Percentiles rank a stretch among this genome's conserved stretches.
Evolutionary conservation across 306 rosid genomes (phyloP).

Genomic region (Cercis canadensis): DNA sequence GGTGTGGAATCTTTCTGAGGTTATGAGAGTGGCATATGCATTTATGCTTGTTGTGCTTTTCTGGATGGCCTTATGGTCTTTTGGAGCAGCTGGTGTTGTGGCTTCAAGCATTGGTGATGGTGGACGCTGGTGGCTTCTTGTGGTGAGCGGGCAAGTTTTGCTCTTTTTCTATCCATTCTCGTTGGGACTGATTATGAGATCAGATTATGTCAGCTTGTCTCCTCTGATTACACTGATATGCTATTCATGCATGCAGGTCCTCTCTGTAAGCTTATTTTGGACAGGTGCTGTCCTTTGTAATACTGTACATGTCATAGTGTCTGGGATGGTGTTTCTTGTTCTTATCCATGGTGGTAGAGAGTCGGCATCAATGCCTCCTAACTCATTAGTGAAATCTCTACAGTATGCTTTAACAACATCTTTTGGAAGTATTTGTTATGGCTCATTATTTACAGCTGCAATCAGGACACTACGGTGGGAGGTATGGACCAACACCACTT

Average conservation of each 20-base stretch:
- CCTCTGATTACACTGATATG: conserved; percentile 38
- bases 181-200: conserved; percentile 32
- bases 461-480: conserved; percentile 94
- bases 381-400: conserved; percentile 67
- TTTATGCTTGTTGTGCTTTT: conserved; percentile 85
- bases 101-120: conserved; percentile 92
- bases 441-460: conserved; percentile 96
- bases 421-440: conserved; percentile 98
- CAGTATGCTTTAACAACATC: conserved; percentile 88
- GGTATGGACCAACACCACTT: conserved; percentile 49
- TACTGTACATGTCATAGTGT: conserved; percentile 88
- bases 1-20: conserved; percentile 89
- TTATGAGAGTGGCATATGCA: conserved; percentile 76
- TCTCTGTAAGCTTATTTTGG: conserved; percentile 96
- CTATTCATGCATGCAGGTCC: conserved; percentile 66
- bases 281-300: conserved; percentile 95
- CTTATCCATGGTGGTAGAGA: conserved; percentile 81
- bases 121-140: conserved; percentile 99
- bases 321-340: conserved; percentile 91
- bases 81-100: conserved; percentile 98
- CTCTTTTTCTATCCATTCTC: conserved; percentile 56
- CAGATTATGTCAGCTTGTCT: conserved; percentile 22
- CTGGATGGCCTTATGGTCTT: conserved; percentile 95
- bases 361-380: conserved; percentile 64
- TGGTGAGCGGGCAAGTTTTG: conserved; percentile 99